A percentile compares a stretch with the other conserved stretches of the same genome.
Conservation (phyloP, 2,329 filamentous ascomycete genomes). For the Sporothrix curviconia region DNA sequence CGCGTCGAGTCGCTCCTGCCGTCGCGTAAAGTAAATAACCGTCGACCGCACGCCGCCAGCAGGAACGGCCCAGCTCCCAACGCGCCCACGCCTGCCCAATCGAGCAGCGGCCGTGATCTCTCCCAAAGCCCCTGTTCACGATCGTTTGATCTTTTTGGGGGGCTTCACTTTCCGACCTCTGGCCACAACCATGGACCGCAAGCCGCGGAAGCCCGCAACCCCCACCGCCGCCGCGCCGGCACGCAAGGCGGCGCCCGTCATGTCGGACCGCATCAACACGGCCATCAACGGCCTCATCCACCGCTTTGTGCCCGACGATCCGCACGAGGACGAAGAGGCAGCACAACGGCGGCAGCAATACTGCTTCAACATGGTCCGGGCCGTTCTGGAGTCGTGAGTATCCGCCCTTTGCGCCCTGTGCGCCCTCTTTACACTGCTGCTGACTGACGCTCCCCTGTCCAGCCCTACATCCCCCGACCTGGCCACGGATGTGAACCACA, state of each 20-base stretch:
- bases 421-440: neutral
- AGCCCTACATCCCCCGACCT: slow-evolving; percentile 41
- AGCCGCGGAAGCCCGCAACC: slow-evolving; percentile 7
- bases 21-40: slow-evolving; percentile 14
- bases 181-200: slow-evolving; percentile 18
- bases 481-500: slow-evolving; percentile 76
- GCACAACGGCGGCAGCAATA: slow-evolving; percentile 64
- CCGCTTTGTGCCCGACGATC: slow-evolving; percentile 61
- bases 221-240: neutral
- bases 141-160: too few relatives aligned
- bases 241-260: slow-evolving; percentile 48
- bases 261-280: slow-evolving; percentile 64
- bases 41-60: neutral
- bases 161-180: too few relatives aligned
- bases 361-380: slow-evolving; percentile 45
- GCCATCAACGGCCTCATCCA: slow-evolving; percentile 74
- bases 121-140: neutral
- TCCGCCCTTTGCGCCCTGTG: neutral
- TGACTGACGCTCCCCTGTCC: neutral
- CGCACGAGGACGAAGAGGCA: slow-evolving; percentile 59
- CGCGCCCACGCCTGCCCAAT: neutral
- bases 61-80: neutral
- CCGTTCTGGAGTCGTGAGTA: slow-evolving; percentile 45
- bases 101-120: neutral
- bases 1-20: slow-evolving; percentile 13